These are phyloP conservation scores for Centaurea solstitialis DNA, from an alignment of 129 eudicot genomes.

Conservation along the genomic window DNA sequence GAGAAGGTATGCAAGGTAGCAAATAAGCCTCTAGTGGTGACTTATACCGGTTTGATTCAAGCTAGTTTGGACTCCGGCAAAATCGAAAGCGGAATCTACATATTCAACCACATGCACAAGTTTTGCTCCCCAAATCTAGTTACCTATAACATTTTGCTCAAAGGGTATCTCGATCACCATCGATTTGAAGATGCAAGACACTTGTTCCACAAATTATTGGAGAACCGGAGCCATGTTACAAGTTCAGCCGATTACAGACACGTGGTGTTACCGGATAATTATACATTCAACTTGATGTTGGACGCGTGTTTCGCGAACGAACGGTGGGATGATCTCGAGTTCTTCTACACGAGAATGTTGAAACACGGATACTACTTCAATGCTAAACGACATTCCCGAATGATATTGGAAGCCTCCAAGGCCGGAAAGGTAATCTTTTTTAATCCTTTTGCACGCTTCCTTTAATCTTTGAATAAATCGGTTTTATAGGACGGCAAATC, in stretches of 20 bases:
- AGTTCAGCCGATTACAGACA: slow-evolving; percentile 42
- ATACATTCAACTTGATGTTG: slow-evolving; percentile 78
- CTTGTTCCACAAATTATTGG: slow-evolving; percentile 56
- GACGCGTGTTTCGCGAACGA: slow-evolving; percentile 56
- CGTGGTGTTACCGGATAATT: slow-evolving; percentile 63
- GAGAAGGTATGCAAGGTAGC: slow-evolving; percentile 89
- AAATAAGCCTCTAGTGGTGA: slow-evolving; percentile 85
- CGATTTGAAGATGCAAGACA: slow-evolving; percentile 69
- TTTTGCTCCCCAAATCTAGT: slow-evolving; percentile 82
- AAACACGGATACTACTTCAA: slow-evolving; percentile 70
- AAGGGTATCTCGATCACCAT: slow-evolving; percentile 64
- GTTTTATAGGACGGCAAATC: background rate
- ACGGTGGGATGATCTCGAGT: slow-evolving; percentile 81
- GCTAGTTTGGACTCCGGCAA: slow-evolving; percentile 66
- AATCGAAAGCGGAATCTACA: slow-evolving; percentile 54
- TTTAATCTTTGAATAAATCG: background rate
- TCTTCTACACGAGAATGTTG: slow-evolving; percentile 63
- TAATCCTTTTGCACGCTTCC: background rate
- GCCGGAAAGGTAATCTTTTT: slow-evolving; percentile 70
- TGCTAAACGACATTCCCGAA: slow-evolving; percentile 70
- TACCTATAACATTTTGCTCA: slow-evolving; percentile 84
- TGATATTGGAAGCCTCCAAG: slow-evolving; percentile 62
- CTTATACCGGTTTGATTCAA: slow-evolving; percentile 90
- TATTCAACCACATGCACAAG: slow-evolving; percentile 79
- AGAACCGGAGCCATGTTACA: slow-evolving; percentile 37